These are phyloP conservation scores for Hanseniaspora meyeri DNA, from an alignment of 805 yeast genomes.

Conservation along the genomic window DNA sequence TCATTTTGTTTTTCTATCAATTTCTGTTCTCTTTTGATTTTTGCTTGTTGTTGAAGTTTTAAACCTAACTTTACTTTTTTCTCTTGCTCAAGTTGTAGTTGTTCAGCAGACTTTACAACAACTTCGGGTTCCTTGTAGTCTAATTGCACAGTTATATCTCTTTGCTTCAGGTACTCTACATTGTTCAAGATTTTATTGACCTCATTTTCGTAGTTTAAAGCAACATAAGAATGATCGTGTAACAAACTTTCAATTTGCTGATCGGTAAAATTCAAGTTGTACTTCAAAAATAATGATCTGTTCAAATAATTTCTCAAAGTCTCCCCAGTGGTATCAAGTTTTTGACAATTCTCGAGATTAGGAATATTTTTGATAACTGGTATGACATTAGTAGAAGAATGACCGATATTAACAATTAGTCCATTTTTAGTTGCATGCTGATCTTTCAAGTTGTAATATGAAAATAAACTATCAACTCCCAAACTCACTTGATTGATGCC, in stretches of 20 bases:
- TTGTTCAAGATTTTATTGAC: slow-evolving; percentile 39
- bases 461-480: slow-evolving; percentile 74
- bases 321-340: slow-evolving; percentile 88
- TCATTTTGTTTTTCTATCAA: slow-evolving; percentile 71
- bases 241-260: slow-evolving; percentile 57
- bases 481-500: slow-evolving; percentile 58
- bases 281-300: slow-evolving; percentile 59
- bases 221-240: slow-evolving; percentile 67
- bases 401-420: slow-evolving; percentile 69
- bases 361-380: slow-evolving; percentile 72
- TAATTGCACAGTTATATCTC: slow-evolving; percentile 72
- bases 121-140: slow-evolving; percentile 58
- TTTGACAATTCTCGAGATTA: slow-evolving; percentile 50
- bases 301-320: slow-evolving; percentile 54
- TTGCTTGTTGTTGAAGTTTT: slow-evolving; percentile 86
- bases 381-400: slow-evolving; percentile 68
- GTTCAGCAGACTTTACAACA: slow-evolving; percentile 72
- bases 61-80: slow-evolving; percentile 75
- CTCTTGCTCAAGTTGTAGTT: slow-evolving; percentile 61
- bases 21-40: slow-evolving; percentile 68
- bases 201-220: slow-evolving; percentile 55
- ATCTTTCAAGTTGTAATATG: slow-evolving; percentile 51
- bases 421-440: slow-evolving; percentile 32
- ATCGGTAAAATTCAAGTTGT: slow-evolving; percentile 74
- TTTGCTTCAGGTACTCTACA: slow-evolving; percentile 49